These are phyloP conservation scores for Friedmanniomyces endolithicus DNA, from an alignment of 495 filamentous ascomycete species.

Conservation along the genomic window DNA sequence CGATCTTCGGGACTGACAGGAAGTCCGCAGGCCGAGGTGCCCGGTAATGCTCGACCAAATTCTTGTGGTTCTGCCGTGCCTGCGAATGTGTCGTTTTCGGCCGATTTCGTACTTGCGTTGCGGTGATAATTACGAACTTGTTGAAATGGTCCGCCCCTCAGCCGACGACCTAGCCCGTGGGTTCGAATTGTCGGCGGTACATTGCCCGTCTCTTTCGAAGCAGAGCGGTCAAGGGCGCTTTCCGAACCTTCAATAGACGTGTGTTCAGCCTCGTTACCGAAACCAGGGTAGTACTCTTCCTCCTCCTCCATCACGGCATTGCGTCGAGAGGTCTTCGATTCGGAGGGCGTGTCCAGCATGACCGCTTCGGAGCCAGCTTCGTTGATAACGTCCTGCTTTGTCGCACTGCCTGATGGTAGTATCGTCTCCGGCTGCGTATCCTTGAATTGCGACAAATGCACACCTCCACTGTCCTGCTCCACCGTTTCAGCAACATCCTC, in stretches of 20 bases:
- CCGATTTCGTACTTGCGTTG: neutral
- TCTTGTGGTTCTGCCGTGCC: neutral
- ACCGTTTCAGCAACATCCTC: too few species aligned
- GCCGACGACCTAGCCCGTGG: too few species aligned
- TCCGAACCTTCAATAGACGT: neutral
- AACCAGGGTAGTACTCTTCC: conserved; percentile 1
- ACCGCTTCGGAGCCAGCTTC: too few species aligned
- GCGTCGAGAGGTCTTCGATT: neutral
- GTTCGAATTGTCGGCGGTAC: too few species aligned
- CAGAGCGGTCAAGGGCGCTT: neutral
- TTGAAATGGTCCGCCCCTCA: neutral
- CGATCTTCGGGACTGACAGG: neutral
- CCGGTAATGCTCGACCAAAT: neutral
- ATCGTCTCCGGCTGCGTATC: too few species aligned
- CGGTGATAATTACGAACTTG: neutral
- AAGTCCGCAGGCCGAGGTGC: neutral
- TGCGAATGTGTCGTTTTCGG: neutral
- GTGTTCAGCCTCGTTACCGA: neutral
- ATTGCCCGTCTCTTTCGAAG: too few species aligned
- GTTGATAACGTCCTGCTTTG: too few species aligned
- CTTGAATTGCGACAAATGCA: too few species aligned
- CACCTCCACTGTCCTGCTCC: too few species aligned
- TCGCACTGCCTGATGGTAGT: too few species aligned
- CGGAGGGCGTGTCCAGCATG: too few species aligned
- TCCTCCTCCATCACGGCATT: neutral